Base-by-base conservation (phyloP, 306 rosid species). In the Casuarina glauca region DNA sequence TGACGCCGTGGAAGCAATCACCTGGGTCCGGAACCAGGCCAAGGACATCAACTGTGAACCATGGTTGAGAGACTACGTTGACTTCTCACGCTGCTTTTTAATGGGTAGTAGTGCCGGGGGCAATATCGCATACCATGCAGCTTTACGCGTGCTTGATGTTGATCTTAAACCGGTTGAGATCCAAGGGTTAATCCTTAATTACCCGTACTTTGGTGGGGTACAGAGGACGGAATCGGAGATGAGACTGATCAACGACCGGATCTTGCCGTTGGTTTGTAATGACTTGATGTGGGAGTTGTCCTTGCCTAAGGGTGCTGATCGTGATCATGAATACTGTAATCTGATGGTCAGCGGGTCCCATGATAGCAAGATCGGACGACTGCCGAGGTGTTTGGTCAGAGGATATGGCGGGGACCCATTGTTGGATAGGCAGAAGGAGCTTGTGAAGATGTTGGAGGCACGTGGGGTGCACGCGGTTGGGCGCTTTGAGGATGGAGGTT, bases 91-190 rank as follows among this genome's bases (percentile, higher is more conserved):
- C 0, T 82, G 86, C 60, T 86, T 84, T 55, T 2, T 93, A 0
- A 80, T 91, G 91, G 98, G 98, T 5, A 81, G 84, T 17, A 88
- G 96, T 19, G 85, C 98, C 0, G 98, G 98, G 1, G 92, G 78
- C 1, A 91, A 83, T 17, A 91, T 91, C 4, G 79, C n/a, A 73
- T 93, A 77, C 91, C 77, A 85, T 80, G 86, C 91, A 1, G 92
- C 70, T 49, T 79, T 93, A 26, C 91, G 92, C 12, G 66, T 81
- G 0, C 72, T 89, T 3, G 89, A 85, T 3, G 74, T 57, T 0
- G 88, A 88, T 36, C 82, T 90, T 61, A 58, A 80, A 0, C 93
- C 91, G 0, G 0, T 88, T 0, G 70, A 77, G 35, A 90, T 90
- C 82, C 2, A 0, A 38, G 98, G 93, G 73, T n/a, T 91, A 13